These are phyloP conservation scores for Phlebopus sp. DNA, from an alignment of 1,284 basidiomycete genomes.

Conservation along the genomic window DNA sequence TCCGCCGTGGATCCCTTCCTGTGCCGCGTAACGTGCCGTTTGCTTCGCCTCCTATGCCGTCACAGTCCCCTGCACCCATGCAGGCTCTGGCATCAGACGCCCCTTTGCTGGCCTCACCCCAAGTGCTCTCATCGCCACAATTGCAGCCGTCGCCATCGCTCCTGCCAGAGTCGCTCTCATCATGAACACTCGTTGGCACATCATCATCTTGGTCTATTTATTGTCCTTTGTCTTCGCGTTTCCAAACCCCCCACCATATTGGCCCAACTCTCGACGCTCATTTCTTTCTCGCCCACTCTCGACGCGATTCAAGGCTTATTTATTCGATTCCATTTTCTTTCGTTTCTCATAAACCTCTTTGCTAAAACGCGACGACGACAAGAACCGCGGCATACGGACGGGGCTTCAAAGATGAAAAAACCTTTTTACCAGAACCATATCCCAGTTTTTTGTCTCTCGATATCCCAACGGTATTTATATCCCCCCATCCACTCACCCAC, in stretches of 20 bases:
- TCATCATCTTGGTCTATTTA: slow-evolving; percentile 29
- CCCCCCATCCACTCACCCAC: too few relatives aligned
- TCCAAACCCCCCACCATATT: slow-evolving; percentile 7
- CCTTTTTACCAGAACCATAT: background rate
- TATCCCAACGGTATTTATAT: slow-evolving; percentile 1
- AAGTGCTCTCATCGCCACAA: slow-evolving; percentile 26
- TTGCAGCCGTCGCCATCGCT: slow-evolving; percentile 21
- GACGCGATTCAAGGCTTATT: slow-evolving; percentile 26
- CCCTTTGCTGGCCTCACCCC: slow-evolving; percentile 24
- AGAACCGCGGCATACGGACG: slow-evolving; percentile 10
- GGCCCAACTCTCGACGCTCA: slow-evolving; percentile 4
- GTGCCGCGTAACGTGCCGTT: slow-evolving; percentile 28
- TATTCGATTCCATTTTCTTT: slow-evolving; percentile 20
- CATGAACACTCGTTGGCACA: slow-evolving; percentile 13
- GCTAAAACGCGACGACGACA: slow-evolving; percentile 25
- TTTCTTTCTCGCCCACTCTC: slow-evolving; percentile 10
- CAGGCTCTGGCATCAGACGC: slow-evolving; percentile 27
- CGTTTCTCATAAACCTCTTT: background rate
- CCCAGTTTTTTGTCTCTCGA: slow-evolving; percentile 1
- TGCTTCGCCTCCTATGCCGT: slow-evolving; percentile 31
- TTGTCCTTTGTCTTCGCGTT: slow-evolving; percentile 26
- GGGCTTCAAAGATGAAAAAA: slow-evolving; percentile 1
- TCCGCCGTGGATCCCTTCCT: slow-evolving; percentile 29
- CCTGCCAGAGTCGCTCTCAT: slow-evolving; percentile 18
- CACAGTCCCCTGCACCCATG: slow-evolving; percentile 24